phyloP scores from a whole-genome alignment of 2,329 filamentous ascomycete genomes.

The Phialophora macrospora region DNA sequence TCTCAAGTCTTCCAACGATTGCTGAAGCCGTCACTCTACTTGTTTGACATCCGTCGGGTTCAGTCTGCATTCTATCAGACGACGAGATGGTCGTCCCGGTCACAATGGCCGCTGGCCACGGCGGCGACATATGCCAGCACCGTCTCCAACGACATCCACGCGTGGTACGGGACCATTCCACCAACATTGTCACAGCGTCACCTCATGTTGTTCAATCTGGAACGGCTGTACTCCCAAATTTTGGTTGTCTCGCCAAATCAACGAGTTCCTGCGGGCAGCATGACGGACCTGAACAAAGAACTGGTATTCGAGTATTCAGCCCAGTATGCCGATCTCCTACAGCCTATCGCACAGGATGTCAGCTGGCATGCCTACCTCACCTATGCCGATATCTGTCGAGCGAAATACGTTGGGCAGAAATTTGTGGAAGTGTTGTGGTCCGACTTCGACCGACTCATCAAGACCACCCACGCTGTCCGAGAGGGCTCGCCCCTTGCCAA shows the following conservation, averaged over 20 bases:
- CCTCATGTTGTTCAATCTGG: constrained; percentile 79
- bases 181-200: constrained; percentile 67
- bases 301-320: constrained; percentile 86
- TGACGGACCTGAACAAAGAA: constrained; percentile 75
- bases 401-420: constrained; percentile 70
- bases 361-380: constrained; percentile 72
- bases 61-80: constrained; percentile 91
- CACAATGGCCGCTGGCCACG: constrained; percentile 76
- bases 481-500: constrained; percentile 21
- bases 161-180: constrained; percentile 80
- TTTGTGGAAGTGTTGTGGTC: constrained; percentile 62
- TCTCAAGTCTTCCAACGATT: constrained; percentile 57
- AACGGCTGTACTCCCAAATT: constrained; percentile 87
- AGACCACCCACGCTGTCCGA: constrained; percentile 28
- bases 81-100: constrained; percentile 60
- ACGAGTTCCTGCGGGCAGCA: constrained; percentile 64
- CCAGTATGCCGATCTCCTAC: constrained; percentile 77
- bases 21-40: constrained; percentile 72
- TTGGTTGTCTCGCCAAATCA: constrained; percentile 84
- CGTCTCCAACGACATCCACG: constrained; percentile 65
- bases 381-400: constrained; percentile 84
- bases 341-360: constrained; percentile 66
- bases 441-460: constrained; percentile 55
- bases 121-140: constrained; percentile 57
- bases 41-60: constrained; percentile 81